Conservation (phyloP, 768 basidiomycete species). For the Coprinellus aureogranulatus region DNA sequence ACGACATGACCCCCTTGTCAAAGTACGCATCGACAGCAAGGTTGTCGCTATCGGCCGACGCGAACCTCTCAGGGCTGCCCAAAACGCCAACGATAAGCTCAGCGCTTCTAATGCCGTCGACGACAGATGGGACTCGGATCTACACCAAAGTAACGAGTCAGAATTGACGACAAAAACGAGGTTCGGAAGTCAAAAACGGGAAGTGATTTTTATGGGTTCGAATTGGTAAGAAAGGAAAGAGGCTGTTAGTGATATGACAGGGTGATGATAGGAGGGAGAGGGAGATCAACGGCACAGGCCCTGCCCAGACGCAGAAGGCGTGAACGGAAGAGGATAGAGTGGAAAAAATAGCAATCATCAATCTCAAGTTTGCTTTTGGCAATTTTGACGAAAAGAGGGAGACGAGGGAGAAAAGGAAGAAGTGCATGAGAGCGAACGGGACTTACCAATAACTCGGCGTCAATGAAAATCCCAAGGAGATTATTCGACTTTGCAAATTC, state of each 20-base stretch:
- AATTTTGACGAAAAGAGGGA: background rate
- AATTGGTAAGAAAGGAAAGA: no score
- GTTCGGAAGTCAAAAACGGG: background rate
- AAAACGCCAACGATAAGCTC: conserved; percentile 86
- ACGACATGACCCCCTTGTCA: conserved; percentile 60
- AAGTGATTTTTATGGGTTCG: background rate
- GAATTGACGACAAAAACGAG: background rate
- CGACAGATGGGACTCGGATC: conserved; percentile 86
- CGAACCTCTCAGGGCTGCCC: conserved; percentile 50
- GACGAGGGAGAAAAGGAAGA: background rate
- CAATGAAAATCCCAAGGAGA: conserved; percentile 85
- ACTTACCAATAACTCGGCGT: conserved; percentile 81
- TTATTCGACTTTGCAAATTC: conserved; percentile 94
- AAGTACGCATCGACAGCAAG: conserved; percentile 66
- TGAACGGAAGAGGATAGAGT: background rate
- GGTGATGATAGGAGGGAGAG: no score
- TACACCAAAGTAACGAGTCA: conserved; percentile 25
- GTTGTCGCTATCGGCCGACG: conserved; percentile 39
- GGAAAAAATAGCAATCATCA: background rate
- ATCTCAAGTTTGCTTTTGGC: no score
- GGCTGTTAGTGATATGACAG: no score
- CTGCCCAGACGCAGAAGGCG: no score
- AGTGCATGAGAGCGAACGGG: conserved; percentile 8
- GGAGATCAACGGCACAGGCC: no score
- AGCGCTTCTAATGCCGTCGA: conserved; percentile 83